These are phyloP conservation scores for Quercus berberidifolia DNA, from an alignment of 306 rosid genomes.

Conservation along the genomic window DNA sequence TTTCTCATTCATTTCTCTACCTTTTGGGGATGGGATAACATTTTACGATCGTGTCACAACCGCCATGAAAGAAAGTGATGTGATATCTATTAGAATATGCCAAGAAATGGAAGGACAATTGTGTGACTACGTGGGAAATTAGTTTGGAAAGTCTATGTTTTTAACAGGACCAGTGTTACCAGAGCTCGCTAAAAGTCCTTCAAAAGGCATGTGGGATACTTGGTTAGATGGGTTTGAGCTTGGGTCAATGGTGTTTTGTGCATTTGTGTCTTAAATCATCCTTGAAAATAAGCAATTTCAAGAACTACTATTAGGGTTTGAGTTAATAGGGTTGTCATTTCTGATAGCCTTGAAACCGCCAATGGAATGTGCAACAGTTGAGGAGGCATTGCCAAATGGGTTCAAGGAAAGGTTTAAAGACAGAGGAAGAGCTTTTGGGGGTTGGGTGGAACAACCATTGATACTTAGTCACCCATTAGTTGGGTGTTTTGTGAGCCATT, in stretches of 20 bases:
- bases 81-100: conserved; percentile 43
- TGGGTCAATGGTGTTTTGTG: conserved; percentile 41
- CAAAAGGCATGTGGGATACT: conserved; percentile 24
- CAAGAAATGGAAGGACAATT: conserved; percentile 41
- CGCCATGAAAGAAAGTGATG: conserved; percentile 36
- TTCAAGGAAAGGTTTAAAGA: conserved; percentile 47
- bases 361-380: conserved; percentile 30
- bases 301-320: conserved; percentile 53
- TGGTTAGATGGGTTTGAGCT: conserved; percentile 37
- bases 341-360: conserved; percentile 49
- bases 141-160: conserved; percentile 27
- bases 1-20: conserved; percentile 20
- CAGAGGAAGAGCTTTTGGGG: conserved; percentile 47
- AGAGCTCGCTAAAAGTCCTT: background rate
- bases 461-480: conserved; percentile 39
- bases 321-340: conserved; percentile 46
- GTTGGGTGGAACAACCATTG: conserved; percentile 59
- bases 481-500: conserved; percentile 70
- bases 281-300: conserved; percentile 46
- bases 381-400: conserved; percentile 50
- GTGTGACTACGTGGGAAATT: conserved; percentile 35
- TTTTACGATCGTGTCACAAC: conserved; percentile 27
- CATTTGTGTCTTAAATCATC: conserved; percentile 53
- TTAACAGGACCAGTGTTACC: conserved; percentile 46
- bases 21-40: conserved; percentile 39